phyloP scores from a whole-genome alignment of 352 stramenopile species.

The Phytophthora boehmeriae region DNA sequence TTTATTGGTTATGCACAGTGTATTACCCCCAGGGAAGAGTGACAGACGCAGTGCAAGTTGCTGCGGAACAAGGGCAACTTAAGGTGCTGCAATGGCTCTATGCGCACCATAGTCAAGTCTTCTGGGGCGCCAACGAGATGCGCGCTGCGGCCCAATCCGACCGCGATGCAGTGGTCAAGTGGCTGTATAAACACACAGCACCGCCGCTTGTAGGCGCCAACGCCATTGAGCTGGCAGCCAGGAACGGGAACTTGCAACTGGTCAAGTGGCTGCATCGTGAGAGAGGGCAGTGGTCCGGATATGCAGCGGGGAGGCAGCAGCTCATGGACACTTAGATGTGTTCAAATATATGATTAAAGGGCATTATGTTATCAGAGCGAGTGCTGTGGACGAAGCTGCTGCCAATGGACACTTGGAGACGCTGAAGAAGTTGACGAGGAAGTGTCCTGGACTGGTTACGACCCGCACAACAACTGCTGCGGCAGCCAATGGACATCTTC shows the following conservation, averaged over 20 bases:
- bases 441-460: slow-evolving; percentile 16
- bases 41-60: slow-evolving; percentile 29
- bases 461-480: slow-evolving; percentile 37
- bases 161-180: slow-evolving; percentile 32
- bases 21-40: slow-evolving; percentile 33
- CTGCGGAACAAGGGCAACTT: slow-evolving; percentile 22
- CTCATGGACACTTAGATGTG: slow-evolving; percentile 39
- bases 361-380: slow-evolving; percentile 30
- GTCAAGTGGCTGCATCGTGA: slow-evolving; percentile 44
- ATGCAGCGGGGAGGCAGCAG: slow-evolving; percentile 37
- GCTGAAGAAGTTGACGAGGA: slow-evolving; percentile 33
- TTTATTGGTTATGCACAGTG: slow-evolving; percentile 32
- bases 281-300: slow-evolving; percentile 37
- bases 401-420: slow-evolving; percentile 37
- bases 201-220: slow-evolving; percentile 36
- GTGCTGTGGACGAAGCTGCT: slow-evolving; percentile 33
- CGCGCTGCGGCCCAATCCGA: slow-evolving; percentile 29
- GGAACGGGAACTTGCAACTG: slow-evolving; percentile 38
- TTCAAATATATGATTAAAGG: slow-evolving; percentile 48
- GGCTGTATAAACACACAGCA: slow-evolving; percentile 33
- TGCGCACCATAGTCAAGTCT: slow-evolving; percentile 15
- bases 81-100: slow-evolving; percentile 35
- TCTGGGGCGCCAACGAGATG: slow-evolving; percentile 44
- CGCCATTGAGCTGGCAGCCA: slow-evolving; percentile 34
- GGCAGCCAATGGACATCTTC: slow-evolving; percentile 29